Evolutionary conservation across 129 eudicot genomes (phyloP), one percentile per base, ranked within the genome.

Genomic region (Tagetes patula): DNA sequence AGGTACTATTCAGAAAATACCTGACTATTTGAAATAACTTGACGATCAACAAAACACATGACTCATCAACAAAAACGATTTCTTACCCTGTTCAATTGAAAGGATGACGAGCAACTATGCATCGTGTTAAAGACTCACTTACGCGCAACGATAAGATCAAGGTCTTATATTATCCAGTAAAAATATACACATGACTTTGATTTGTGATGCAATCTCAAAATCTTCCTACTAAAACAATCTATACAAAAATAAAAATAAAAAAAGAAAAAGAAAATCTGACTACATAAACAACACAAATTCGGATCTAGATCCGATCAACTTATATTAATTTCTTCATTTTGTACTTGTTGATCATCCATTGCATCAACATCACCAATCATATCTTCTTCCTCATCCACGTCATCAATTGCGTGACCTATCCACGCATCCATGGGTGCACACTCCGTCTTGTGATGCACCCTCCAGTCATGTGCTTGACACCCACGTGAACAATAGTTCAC

Each of bases 381-480:
- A 38, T 9, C 13, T 61, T 59, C 75, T 39, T 46, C 77, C 33
- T 47, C 71, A 1, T 53, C 80, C 52, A 58, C 82, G 45, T 58
- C 79, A 34, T 73, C 56, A 46, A 73, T 64, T 11, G 74, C 78
- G 50, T 75, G 79, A 65, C 78, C 80, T 65, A 37, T 41, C 77
- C 83, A 75, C 70, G 37, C 75, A 4, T 77, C 78, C 82, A 74
- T 63, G 34, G 85, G 84, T 5, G 82, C 80, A 59, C 91, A 86
- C 46, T 86, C 80, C 69, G 67, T 75, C 86, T 76, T 81, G 12
- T 87, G 91, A 66, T 73, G 72, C 80, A 75, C 56, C 71, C 84
- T 84, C 91, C 91, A 87, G 41, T 87, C 91, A 69, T 81, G 81
- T 54, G 86, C 88, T 69, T 87, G 91, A 65, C 91, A 87, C 67